A percentile compares a stretch with the other conserved stretches of the same genome.
Conservation (phyloP, 768 basidiomycete species). For the Auriscalpium vulgare region DNA sequence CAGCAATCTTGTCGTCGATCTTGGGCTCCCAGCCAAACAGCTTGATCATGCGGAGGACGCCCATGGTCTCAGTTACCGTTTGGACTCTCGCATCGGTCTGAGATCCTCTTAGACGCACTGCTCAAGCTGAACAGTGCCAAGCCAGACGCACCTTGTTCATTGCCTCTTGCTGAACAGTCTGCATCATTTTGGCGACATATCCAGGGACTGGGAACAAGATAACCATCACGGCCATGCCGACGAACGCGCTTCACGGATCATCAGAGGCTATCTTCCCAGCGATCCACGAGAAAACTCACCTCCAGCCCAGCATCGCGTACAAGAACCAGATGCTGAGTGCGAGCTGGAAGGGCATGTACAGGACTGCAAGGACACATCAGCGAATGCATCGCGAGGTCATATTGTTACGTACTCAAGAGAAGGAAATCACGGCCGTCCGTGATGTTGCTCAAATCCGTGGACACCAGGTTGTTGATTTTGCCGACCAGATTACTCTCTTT, state of each 20-base stretch:
- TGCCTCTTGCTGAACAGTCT: constrained; percentile 27
- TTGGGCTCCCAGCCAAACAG: constrained; percentile 58
- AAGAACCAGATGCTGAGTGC: constrained; percentile 33
- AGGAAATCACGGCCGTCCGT: constrained; percentile 21
- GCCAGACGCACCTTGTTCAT: constrained; percentile 30
- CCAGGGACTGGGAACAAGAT: constrained; percentile 36
- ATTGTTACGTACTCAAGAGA: constrained; percentile 5
- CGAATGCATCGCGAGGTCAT: constrained; percentile 20
- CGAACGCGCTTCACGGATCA: constrained; percentile 22
- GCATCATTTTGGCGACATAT: constrained; percentile 28
- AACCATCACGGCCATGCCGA: constrained; percentile 34
- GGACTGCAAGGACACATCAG: constrained; percentile 5
- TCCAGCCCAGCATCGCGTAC: constrained; percentile 45
- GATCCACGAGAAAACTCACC: constrained; percentile 29
- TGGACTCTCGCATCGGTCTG: constrained; percentile 44
- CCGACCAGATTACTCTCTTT: constrained; percentile 48
- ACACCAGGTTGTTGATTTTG: constrained; percentile 70
- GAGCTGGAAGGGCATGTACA: constrained; percentile 35
- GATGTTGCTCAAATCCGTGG: constrained; percentile 45
- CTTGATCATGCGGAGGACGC: constrained; percentile 42
- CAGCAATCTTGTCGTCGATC: constrained; percentile 24
- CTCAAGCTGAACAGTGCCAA: too few species aligned
- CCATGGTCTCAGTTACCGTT: constrained; percentile 32
- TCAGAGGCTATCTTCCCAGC: not conserved
- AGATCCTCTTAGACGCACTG: not conserved